Evolutionary conservation across 2,329 filamentous ascomycete species (phyloP).

Genomic region (Curvularia lunata): DNA sequence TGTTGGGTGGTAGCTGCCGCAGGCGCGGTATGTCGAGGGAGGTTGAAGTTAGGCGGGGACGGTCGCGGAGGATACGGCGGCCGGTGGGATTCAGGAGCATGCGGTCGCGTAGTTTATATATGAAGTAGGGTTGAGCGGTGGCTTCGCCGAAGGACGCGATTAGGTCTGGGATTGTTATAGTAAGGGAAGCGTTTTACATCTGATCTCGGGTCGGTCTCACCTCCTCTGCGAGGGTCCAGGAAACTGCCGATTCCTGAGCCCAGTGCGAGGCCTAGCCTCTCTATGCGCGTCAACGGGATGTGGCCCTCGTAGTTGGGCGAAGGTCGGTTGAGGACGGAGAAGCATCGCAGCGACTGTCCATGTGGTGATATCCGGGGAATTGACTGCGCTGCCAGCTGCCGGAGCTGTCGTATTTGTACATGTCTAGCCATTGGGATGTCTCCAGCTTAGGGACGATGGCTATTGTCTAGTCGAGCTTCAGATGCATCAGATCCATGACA

Average conservation of each 20-base stretch:
- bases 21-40: constrained; percentile 72
- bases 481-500: constrained; percentile 12
- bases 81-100: constrained; percentile 88
- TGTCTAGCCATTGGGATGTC: constrained; percentile 27
- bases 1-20: constrained; percentile 72
- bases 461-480: neutral
- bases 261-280: constrained; percentile 73
- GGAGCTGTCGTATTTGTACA: constrained; percentile 17
- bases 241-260: constrained; percentile 67
- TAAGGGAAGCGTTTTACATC: too few species aligned
- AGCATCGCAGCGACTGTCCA: constrained; percentile 53
- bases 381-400: constrained; percentile 7
- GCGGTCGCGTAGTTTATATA: constrained; percentile 84
- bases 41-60: constrained; percentile 82
- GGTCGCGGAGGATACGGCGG: constrained; percentile 86
- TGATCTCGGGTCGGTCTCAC: constrained; percentile 51
- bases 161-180: constrained; percentile 66
- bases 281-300: constrained; percentile 80
- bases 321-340: constrained; percentile 86
- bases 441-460: neutral
- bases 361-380: neutral
- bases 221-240: constrained; percentile 79
- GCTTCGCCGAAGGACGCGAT: constrained; percentile 94
- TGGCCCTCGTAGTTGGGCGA: constrained; percentile 89
- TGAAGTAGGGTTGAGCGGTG: constrained; percentile 93